Base-by-base conservation (phyloP, 1,139 yeast species). In the Nakaseomyces nivariensis region DNA sequence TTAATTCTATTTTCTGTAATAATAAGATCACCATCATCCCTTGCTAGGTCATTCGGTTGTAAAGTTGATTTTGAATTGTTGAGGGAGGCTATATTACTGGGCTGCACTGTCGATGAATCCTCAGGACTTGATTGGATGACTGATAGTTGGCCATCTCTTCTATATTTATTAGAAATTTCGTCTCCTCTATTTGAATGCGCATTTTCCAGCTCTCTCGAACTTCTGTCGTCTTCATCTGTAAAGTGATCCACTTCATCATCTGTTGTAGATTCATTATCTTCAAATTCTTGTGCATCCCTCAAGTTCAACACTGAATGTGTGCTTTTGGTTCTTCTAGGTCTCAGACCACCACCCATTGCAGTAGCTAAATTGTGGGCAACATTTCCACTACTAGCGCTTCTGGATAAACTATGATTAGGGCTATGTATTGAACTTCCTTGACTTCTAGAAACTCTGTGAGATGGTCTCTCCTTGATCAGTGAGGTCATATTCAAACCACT, bases 401-500 rank as follows among this genome's bases (percentile, higher is more conserved):
- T 29, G 11, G 43, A 24, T 24, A 44, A 24, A 13, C 33, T 34
- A 7, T 47, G 46, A 17, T 46, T 40, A 7, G 53, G 52, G 31
- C 56, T 52, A 36, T 49, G 49, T 13, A 49, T 24, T 6, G 51
- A 48, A 41, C 45, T 46, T 8, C 43, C 50, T 24, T 48, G 51
- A 33, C 55, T 52, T 22, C 55, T 50, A 1, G 54, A 48, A 11
- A 52, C 51, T 29, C 51, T 33, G 24, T 50, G 32, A 13, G 65
- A 54, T 1, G 65, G 58, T 34, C 52, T 53, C 3, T 57, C 60
- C 33, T 58, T 54, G 4, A 55, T 55, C 36, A 63, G 48, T 10
- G 63, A 52, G 5, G 67, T 63, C 69, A 65, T 65, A 45, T 61
- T 63, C 26, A 65, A 50, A 3, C 64, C 64, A 52, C 67, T 64